These are phyloP conservation scores for Ophiocordyceps unilateralis DNA, from an alignment of 2,329 filamentous ascomycete genomes.

Conservation along the genomic window DNA sequence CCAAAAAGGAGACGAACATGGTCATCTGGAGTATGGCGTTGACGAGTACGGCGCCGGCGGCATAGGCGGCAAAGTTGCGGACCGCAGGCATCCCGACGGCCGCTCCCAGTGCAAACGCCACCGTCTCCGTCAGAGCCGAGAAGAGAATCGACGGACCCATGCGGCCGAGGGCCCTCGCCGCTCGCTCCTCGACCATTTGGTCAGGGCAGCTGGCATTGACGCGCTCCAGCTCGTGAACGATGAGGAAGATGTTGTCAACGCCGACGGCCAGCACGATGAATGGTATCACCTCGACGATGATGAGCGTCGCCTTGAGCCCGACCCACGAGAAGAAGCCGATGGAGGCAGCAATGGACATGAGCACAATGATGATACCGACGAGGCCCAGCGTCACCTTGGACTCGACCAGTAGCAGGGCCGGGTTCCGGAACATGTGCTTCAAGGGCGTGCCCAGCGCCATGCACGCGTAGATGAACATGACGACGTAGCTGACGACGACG, in stretches of 20 bases:
- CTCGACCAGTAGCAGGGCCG: conserved; percentile 71
- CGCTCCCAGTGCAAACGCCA: conserved; percentile 80
- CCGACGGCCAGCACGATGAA: conserved; percentile 93
- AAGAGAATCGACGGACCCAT: conserved; percentile 96
- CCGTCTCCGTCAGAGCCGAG: conserved; percentile 85
- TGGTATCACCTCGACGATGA: conserved; percentile 96
- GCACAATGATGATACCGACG: conserved; percentile 81
- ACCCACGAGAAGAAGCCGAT: conserved; percentile 87
- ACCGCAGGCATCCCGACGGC: conserved; percentile 97
- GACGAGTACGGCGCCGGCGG: conserved; percentile 88
- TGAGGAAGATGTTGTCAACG: conserved; percentile 97
- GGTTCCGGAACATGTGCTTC: conserved; percentile 63
- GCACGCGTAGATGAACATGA: conserved; percentile 98
- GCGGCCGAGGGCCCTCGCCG: conserved; percentile 75
- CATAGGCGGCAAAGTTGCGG: conserved; percentile 91
- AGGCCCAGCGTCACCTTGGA: conserved; percentile 96
- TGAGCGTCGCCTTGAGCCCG: conserved; percentile 86
- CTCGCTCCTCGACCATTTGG: conserved; percentile 67
- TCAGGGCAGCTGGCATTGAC: conserved; percentile 88
- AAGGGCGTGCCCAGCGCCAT: conserved; percentile 78
- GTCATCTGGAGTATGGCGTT: conserved; percentile 95
- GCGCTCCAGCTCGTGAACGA: conserved; percentile 94
- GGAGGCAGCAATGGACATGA: conserved; percentile 93
- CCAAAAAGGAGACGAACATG: conserved; percentile 85
- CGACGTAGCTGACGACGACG: conserved; percentile 85